Evolutionary conservation across 2,329 filamentous ascomycete species (phyloP), one percentile per base, ranked within the genome.

Genomic region (Diaporthe ampelina): DNA sequence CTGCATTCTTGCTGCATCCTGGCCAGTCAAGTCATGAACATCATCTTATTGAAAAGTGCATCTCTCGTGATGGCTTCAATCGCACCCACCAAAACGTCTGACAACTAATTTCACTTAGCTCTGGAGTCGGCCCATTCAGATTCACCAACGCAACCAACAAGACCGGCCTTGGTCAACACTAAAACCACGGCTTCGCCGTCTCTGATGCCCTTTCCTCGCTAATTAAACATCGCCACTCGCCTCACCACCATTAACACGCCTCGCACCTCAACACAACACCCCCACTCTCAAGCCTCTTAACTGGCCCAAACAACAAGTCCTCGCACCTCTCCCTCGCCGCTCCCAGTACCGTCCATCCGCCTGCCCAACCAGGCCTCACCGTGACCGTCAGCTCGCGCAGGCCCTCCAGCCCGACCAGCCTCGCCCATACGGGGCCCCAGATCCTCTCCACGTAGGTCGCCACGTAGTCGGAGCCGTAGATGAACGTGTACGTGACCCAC

Each of bases 401-500:
- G 21, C 63, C 63, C 63, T 52, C 29, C 4, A 67, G 32, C 3
- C 63, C 45, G 24, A 26, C 32, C 6, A 67, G 45, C 29, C 45
- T 9, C 45, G 63, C 63, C 45, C 63, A 67, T 26, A 67, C 45
- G 45, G 63, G 63, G 3, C 32, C 63, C 63, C 63, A 67, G 45
- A 52, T 19, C 19, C 63, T 29, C 63, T 67, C 63, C 45, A 67
- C 45, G 32, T 67, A 67, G 29, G 35, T 32, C 19, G 63, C 63
- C 29, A 67, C 63, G 45, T 67, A 67, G 45, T 67, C 63, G 13
- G 63, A 67, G 63, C 63, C 63, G 45, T 67, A 67, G 45, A 67
- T 67, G 63, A 67, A 67, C 29, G 63, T 67, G 45, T 67, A 67
- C 21, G 63, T 67, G 4, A 67, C 63, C 63, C 63, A 67, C 63